Percentiles rank a stretch among this genome's conserved stretches.
Evolutionary conservation across 768 basidiomycete species (phyloP).

Genomic region (Megacollybia marginata): DNA sequence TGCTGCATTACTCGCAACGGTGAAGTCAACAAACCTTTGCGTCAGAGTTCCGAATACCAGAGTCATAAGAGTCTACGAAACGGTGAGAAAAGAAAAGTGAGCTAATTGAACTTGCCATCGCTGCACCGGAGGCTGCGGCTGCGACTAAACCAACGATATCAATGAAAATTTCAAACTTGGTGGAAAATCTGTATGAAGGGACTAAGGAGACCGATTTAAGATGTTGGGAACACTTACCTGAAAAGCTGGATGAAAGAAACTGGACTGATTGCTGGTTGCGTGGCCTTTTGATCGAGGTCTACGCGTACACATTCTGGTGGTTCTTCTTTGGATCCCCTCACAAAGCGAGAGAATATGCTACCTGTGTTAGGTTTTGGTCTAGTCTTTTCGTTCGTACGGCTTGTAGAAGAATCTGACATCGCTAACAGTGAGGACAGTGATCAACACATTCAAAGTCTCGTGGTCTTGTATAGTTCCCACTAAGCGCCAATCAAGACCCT

Average conservation of each 20-base stretch:
- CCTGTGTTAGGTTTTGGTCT: too few relatives aligned
- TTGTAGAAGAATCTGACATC: too few relatives aligned
- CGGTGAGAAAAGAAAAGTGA: not conserved
- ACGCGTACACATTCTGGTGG: too few relatives aligned
- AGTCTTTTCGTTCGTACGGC: too few relatives aligned
- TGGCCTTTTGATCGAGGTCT: too few relatives aligned
- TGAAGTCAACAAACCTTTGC: constrained; percentile 63
- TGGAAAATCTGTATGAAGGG: constrained; percentile 57
- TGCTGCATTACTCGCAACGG: constrained; percentile 15
- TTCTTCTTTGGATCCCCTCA: too few relatives aligned
- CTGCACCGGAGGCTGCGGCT: constrained; percentile 70
- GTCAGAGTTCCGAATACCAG: constrained; percentile 82
- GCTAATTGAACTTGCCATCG: constrained; percentile 49
- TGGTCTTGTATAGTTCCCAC: too few relatives aligned
- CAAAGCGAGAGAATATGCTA: too few relatives aligned
- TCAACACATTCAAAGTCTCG: too few relatives aligned
- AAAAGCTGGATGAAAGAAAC: constrained; percentile 39
- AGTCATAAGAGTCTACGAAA: constrained; percentile 61
- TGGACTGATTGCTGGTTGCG: constrained; percentile 22
- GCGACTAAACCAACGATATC: constrained; percentile 66
- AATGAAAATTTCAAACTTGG: constrained; percentile 55
- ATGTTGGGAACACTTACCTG: constrained; percentile 24
- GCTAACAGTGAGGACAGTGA: too few relatives aligned
- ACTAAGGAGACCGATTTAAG: constrained; percentile 3
- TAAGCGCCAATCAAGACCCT: too few relatives aligned